Percentiles rank a stretch among this genome's conserved stretches.
Evolutionary conservation across 768 basidiomycete genomes (phyloP).

Genomic region (Lentinus tigrinus): DNA sequence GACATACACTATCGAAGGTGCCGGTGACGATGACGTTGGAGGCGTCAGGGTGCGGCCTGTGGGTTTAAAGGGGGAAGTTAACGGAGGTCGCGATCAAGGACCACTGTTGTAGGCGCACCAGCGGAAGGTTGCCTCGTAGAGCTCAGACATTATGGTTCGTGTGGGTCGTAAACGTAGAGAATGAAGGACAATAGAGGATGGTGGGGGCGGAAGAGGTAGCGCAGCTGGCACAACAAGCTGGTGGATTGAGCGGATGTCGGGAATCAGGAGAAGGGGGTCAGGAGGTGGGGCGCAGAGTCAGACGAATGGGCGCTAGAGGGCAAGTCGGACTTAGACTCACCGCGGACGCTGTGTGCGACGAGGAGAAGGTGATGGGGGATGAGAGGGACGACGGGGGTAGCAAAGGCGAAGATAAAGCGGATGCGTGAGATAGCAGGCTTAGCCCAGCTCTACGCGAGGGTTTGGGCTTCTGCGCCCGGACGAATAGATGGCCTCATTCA

Average conservation of each 20-base stretch:
- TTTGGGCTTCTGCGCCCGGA: not conserved
- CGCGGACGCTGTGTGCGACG: conserved; percentile 10
- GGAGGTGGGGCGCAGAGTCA: not conserved
- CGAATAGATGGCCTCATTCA: not conserved
- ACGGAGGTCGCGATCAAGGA: not conserved
- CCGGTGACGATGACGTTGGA: conserved; percentile 68
- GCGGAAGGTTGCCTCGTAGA: conserved; percentile 24
- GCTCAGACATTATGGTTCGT: conserved; percentile 24
- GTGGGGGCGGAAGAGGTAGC: conserved; percentile 1
- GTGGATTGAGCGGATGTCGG: not conserved
- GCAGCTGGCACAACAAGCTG: conserved; percentile 9
- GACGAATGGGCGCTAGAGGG: not conserved
- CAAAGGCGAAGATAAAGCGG: not conserved
- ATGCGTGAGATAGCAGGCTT: conserved; percentile 10
- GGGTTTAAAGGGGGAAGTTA: not conserved
- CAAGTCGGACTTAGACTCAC: not conserved
- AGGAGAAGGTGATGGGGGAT: not conserved
- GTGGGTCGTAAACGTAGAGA: conserved; percentile 15
- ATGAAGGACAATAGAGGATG: conserved; percentile 7
- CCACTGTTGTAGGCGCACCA: conserved; percentile 9
- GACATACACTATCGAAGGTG: conserved; percentile 69
- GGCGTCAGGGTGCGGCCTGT: conserved; percentile 60
- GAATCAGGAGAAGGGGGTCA: conserved; percentile 5
- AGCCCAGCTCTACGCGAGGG: conserved; percentile 1
- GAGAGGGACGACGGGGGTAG: not conserved